Conservation (phyloP, 164 flowering plant species). For the Magnolia changhungtana region DNA sequence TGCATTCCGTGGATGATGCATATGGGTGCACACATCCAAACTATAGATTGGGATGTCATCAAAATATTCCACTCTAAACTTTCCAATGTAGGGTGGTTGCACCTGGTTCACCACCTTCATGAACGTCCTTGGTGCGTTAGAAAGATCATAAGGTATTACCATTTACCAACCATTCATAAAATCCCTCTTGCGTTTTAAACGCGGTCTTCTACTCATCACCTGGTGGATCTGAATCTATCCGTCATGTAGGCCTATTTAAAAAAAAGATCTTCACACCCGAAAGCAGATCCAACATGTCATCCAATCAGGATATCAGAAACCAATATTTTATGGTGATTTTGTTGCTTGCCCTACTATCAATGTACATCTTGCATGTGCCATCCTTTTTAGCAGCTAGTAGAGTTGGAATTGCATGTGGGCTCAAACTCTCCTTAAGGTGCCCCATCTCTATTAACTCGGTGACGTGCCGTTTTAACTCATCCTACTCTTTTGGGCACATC, state of each 20-base stretch:
- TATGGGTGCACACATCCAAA: not conserved
- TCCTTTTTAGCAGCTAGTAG: not conserved
- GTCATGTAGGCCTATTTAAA: not conserved
- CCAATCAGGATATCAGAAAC: not conserved
- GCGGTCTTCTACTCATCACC: not conserved
- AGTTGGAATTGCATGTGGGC: not conserved
- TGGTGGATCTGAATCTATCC: not conserved
- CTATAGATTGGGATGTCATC: conserved; percentile 3
- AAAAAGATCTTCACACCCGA: not conserved
- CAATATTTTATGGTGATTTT: not conserved
- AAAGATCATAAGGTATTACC: not conserved
- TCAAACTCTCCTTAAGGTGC: not conserved
- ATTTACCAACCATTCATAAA: not conserved
- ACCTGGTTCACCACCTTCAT: not conserved
- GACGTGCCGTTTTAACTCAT: not conserved
- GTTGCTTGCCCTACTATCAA: not conserved
- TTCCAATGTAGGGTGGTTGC: not conserved
- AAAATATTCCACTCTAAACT: not conserved
- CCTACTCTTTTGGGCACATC: not conserved
- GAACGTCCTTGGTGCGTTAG: not conserved
- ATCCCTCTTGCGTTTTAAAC: not conserved
- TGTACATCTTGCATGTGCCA: not conserved
- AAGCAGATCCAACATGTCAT: not conserved
- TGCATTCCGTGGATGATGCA: not conserved
- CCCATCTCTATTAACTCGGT: not conserved